Evolutionary conservation across 441 rosid genomes (phyloP), one percentile per base, ranked within the genome.

Genomic region (Gossypium davidsonii): DNA sequence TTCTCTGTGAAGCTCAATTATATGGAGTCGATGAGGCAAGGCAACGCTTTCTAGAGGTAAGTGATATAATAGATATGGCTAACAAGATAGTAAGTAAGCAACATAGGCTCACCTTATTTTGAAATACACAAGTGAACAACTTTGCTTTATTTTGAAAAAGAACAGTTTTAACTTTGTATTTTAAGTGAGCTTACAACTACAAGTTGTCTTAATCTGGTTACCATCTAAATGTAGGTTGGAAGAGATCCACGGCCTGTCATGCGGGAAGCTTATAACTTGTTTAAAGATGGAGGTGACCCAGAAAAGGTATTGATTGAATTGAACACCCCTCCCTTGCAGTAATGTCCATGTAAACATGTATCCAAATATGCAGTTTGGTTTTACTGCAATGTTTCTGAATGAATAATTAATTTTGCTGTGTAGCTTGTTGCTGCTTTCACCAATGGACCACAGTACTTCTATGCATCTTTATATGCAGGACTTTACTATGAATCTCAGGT

Each of bases 401-500:
- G 12, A 28, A 10, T 21, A 52, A 2, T 4, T 51, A 28, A 28
- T 55, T 55, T 31, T 52, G 11, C 46, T 18, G 21, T 60, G 44
- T 71, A 94, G 98, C 86, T 94, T 49, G 92, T 76, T 42, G 78
- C 85, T 64, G 83, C 76, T 58, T 92, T 94, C 84, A 84, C 82
- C 26, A 79, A 73, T 0, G 91, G 91, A 73, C 85, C 23, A 70
- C 81, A 74, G 64, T 80, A 81, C 14, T 94, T 94, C 79, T 94
- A 92, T 57, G 90, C 97, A 37, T 88, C 92, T 18, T 72, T 92
- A 56, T 92, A 92, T 73, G 89, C 91, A 8, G 97, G 98, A 9
- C 87, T 94, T 51, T 92, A 84, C 77, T 79, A 85, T 55, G 97
- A 94, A 86, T 86, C 97, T 48, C 84, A 92, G 95, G 97, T 94